These are phyloP conservation scores for Starmerella powellii DNA, from an alignment of 805 yeast species.

Conservation along the genomic window DNA sequence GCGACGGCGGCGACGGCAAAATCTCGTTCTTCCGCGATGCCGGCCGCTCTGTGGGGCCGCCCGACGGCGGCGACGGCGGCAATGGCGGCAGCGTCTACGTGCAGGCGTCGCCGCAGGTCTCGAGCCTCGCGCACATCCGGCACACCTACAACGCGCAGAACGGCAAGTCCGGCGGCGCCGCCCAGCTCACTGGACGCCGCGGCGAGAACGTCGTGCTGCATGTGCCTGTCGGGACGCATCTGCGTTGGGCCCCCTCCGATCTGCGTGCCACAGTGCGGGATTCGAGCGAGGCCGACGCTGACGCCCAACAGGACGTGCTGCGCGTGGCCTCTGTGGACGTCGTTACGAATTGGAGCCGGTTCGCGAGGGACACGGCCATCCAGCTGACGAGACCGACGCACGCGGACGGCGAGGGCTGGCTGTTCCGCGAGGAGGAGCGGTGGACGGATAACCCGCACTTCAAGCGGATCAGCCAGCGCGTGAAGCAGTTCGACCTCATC, in stretches of 20 bases:
- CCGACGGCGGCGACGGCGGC: constrained; percentile 99
- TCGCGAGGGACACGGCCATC: constrained; percentile 20
- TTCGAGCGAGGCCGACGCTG: not conserved
- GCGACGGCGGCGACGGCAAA: constrained; percentile 80
- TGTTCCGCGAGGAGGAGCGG: constrained; percentile 66
- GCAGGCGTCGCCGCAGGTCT: constrained; percentile 61
- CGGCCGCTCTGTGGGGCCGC: constrained; percentile 77
- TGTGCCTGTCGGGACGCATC: constrained; percentile 84
- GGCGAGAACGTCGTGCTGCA: constrained; percentile 71
- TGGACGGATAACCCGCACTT: constrained; percentile 60
- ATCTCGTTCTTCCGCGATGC: constrained; percentile 82
- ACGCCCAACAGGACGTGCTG: not conserved
- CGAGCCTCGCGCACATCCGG: constrained; percentile 57
- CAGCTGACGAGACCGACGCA: constrained; percentile 56
- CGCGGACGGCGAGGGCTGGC: constrained; percentile 69
- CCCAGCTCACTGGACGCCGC: constrained; percentile 73
- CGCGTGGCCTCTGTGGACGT: constrained; percentile 12
- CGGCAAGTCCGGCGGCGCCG: constrained; percentile 60
- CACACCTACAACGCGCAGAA: constrained; percentile 57
- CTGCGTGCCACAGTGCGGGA: constrained; percentile 11
- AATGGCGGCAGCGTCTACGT: constrained; percentile 79
- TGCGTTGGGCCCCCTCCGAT: constrained; percentile 45
- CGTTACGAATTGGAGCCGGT: constrained; percentile 19
- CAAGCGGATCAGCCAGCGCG: constrained; percentile 47
- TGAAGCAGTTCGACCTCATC: constrained; percentile 51